phyloP scores from a whole-genome alignment of 2,329 filamentous ascomycete genomes.

The Sphaerulina vaccinii region DNA sequence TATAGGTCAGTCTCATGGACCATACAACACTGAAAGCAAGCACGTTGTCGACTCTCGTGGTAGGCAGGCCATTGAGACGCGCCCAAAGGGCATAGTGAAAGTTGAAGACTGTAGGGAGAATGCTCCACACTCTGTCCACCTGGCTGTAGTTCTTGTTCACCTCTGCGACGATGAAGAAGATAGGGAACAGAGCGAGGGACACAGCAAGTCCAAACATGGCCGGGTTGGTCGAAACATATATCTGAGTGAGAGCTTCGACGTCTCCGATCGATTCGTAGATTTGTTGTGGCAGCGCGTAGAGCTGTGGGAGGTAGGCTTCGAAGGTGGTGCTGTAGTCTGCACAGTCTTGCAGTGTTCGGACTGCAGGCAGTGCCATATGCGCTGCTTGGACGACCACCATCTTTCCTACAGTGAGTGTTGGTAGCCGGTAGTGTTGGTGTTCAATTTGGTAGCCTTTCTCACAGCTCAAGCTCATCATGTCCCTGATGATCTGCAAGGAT shows the following conservation, averaged over 20 bases:
- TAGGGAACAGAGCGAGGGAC: constrained; percentile 65
- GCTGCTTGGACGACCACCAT: not conserved
- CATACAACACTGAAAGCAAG: constrained; percentile 70
- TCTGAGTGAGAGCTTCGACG: constrained; percentile 60
- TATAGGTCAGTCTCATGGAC: constrained; percentile 75
- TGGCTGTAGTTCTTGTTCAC: constrained; percentile 95
- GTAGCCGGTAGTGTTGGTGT: not conserved
- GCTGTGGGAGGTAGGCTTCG: constrained; percentile 71
- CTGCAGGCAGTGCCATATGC: constrained; percentile 54
- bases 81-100: constrained; percentile 83
- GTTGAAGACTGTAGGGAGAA: constrained; percentile 84
- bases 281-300: constrained; percentile 46
- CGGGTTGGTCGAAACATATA: constrained; percentile 82
- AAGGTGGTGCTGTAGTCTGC: constrained; percentile 74
- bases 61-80: constrained; percentile 68
- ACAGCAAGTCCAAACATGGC: constrained; percentile 72
- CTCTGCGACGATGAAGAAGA: constrained; percentile 77
- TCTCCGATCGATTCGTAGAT: constrained; percentile 59
- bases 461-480: too few species aligned
- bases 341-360: constrained; percentile 71
- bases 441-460: not conserved
- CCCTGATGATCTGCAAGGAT: too few species aligned
- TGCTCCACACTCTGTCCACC: constrained; percentile 87
- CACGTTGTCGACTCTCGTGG: constrained; percentile 69
- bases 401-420: too few species aligned